phyloP scores from a whole-genome alignment of 371 early-diverging fungal species.

The Sporodiniella umbellata region DNA sequence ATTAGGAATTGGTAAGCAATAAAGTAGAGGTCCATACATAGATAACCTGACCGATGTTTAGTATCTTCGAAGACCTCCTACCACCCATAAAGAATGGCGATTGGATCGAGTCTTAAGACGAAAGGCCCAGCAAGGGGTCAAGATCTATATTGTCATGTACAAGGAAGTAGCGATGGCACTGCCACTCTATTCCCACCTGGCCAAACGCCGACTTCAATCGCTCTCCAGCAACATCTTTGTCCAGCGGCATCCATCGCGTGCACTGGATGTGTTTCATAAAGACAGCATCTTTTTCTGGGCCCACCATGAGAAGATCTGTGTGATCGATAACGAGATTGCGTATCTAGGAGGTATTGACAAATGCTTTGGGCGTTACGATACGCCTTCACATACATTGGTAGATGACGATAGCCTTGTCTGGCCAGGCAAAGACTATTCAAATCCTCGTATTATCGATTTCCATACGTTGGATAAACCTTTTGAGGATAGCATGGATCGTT shows the following conservation, averaged over 20 bases:
- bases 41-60: constrained; percentile 6
- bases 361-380: constrained; percentile 86
- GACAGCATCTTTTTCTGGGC: constrained; percentile 81
- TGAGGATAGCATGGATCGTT: constrained; percentile 33
- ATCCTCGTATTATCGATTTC: constrained; percentile 88
- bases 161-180: constrained; percentile 83
- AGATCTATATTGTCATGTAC: constrained; percentile 85
- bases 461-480: constrained; percentile 50
- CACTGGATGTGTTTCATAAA: constrained; percentile 41
- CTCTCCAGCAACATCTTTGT: constrained; percentile 65
- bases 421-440: constrained; percentile 87
- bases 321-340: constrained; percentile 77
- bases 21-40: background rate
- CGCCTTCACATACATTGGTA: constrained; percentile 64
- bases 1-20: background rate
- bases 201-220: constrained; percentile 61
- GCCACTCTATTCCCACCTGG: constrained; percentile 71
- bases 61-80: constrained; percentile 74
- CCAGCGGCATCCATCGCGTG: constrained; percentile 66
- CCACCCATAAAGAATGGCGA: constrained; percentile 64
- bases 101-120: constrained; percentile 76
- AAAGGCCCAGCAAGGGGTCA: constrained; percentile 85
- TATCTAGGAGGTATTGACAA: constrained; percentile 90
- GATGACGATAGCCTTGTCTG: constrained; percentile 61
- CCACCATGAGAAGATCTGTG: constrained; percentile 71